Base-by-base conservation (phyloP, 2,329 filamentous ascomycete genomes). In the Aspergillus vadensis region DNA sequence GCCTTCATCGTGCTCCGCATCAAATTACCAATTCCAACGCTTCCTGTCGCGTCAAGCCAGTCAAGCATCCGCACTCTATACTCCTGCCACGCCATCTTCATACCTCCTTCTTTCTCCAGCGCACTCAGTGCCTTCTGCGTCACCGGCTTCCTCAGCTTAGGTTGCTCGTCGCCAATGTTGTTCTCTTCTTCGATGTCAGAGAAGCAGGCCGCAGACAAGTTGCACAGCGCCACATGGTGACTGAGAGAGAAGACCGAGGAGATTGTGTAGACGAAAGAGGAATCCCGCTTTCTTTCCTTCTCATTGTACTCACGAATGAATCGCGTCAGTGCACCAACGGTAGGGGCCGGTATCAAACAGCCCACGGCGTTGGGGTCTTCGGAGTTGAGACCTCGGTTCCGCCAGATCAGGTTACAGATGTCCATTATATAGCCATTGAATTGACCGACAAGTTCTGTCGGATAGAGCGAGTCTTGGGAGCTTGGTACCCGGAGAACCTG, bases 371-470 rank as follows among this genome's bases (percentile, higher is more conserved):
- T 86, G n/a, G 83, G 77, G 65, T 94, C 90, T 1, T 80, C 79
- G 12, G 79, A 78, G 60, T 86, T 86, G 61, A 96, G 88, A 1
- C 89, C 91, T 12, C 88, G 85, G 21, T 86, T 85, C 8, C 91
- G 85, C 91, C 91, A 96, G 50, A 95, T 74, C 54, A 90, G 86
- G 72, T 96, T 96, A 79, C 91, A 93, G 32, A 92, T 84, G 71
- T 96, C 92, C 86, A 95, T 93, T 32, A 96, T 83, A 72, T 90
- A 92, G 21, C 89, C 89, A 72, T 96, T 96, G 78, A 95, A 93
- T 23, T 83, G 78, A 64, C 86, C 85, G 43, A 92, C 85, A 58
- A 89, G 85, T 32, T 81, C 77, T 44, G 84, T 81, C 27, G 86
- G 81, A 63, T 88, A 89, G 63, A 75, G 65, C n/a, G 65, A 74